phyloP scores from a whole-genome alignment of 2,329 filamentous ascomycete species.

The Alternaria panax region DNA sequence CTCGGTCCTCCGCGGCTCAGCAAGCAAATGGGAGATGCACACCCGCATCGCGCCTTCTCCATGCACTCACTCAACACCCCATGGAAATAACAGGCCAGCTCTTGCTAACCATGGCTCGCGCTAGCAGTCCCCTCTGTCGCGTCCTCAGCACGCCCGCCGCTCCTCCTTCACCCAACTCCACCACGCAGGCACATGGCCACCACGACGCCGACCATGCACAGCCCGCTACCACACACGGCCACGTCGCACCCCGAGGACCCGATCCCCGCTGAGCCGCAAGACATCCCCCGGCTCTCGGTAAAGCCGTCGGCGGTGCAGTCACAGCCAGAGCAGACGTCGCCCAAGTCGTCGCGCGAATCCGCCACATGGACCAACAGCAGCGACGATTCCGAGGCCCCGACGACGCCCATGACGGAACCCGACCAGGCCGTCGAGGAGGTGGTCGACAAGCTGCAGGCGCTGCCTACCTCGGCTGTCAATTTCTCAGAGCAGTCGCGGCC shows the following conservation, averaged over 20 bases:
- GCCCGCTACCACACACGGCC: constrained; percentile 49
- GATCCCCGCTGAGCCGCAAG: constrained; percentile 53
- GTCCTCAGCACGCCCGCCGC: constrained; percentile 20
- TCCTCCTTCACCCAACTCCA: constrained; percentile 15
- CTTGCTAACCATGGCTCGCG: constrained; percentile 39
- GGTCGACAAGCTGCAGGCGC: constrained; percentile 51
- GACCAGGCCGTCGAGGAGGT: constrained; percentile 53
- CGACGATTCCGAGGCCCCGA: constrained; percentile 53
- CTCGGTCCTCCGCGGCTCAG: constrained; percentile 8
- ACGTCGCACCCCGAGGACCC: constrained; percentile 58
- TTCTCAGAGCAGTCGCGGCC: constrained; percentile 47
- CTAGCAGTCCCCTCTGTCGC: constrained; percentile 34
- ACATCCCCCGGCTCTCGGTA: constrained; percentile 42
- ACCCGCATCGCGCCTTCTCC: neutral
- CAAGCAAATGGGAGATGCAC: constrained; percentile 3
- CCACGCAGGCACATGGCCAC: constrained; percentile 31
- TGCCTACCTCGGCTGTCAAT: constrained; percentile 47
- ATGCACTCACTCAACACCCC: constrained; percentile 4
- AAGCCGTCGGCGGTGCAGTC: constrained; percentile 15
- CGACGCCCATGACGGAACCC: constrained; percentile 55
- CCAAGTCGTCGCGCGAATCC: constrained; percentile 52
- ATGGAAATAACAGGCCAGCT: constrained; percentile 14
- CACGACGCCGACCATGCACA: constrained; percentile 27
- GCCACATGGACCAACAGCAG: constrained; percentile 52
- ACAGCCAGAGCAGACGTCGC: constrained; percentile 46